Base-by-base conservation (phyloP, 257 asterid species). In the Solanum pennellii region DNA sequence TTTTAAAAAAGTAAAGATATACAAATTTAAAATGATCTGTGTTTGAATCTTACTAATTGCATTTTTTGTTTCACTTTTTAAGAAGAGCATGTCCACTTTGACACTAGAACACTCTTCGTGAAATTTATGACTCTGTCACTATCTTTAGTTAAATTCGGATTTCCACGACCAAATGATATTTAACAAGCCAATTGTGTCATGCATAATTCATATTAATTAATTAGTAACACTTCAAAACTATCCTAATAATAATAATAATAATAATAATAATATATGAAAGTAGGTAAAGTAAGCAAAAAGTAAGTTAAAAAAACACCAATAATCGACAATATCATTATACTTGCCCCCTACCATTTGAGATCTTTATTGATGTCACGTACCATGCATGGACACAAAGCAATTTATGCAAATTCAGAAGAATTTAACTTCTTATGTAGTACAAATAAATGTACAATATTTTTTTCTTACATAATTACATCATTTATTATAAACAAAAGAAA, bases 301-400 rank as follows among this genome's bases (percentile, higher is more conserved):
- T 8, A 9, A 18, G 14, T 72, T 72, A 4, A 33, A 6, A 59
- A 59, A 37, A 73, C 29, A 39, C 29, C 3, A 68, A 21, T 29
- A 21, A n/a, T 65, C 14, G 39, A 73, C 80, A 35, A 73, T 42
- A 73, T 18, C 16, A 73, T 73, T 73, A 68, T 68, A 20, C 49
- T 73, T 37, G 82, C 18, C 82, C 82, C 82, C 82, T 37, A 23
- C 82, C 82, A 73, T 73, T 18, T 37, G 49, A 73, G 29, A 37
- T 73, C 18, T 73, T 73, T 35, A 72, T 35, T 72, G 27, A 72
- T 72, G 45, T 72, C 80, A 72, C 12, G 42, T 71, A 33, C 82
- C 4, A 18, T 72, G 79, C 79, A 72, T 33, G 79, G 13, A 73
- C 27, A 37, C 44, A 72, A 73, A 37, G 82, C 29, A 37, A 73